Evolutionary conservation across 108 stramenopile genomes (phyloP), one percentile per base, ranked within the genome.

Genomic region (Skeletonema potamos): DNA sequence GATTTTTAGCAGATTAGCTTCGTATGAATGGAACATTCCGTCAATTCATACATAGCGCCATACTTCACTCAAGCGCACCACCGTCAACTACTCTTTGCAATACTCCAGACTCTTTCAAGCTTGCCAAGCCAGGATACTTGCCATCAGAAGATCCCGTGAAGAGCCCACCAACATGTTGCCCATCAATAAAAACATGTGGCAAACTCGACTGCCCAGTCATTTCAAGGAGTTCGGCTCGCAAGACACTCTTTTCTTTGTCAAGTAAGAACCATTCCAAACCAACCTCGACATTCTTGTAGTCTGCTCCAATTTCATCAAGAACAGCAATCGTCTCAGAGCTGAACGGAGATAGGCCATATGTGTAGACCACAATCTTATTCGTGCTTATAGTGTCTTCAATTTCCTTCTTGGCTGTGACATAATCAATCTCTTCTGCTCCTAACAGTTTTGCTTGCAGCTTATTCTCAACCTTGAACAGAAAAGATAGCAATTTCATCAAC

Each of bases 121-220:
- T 63, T 12, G 76, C 76, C 41, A 77, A 41, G 10, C 76, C 76
- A 13, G 70, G 76, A 57, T 56, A 72, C 43, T 58, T 72, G n/a
- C 71, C 70, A 46, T 77, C 76, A 24, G 63, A 41, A 44, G 64
- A 61, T 4, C 75, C 75, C 24, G 75, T 76, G 36, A 73, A 73
- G 43, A 80, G 54, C 56, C 79, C 79, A 18, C 79, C 79, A 3
- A 81, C 68, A 28, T 68, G 68, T 30, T 81, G 55, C 27, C 88
- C 88, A 36, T 73, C 73, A 27, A 89, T 71, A 32, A 92, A 92
- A 15, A 89, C 73, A 58, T 89, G 86, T 10, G 91, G 88, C 39
- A 92, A 68, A 36, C 81, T 85, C 2, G 88, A 81, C 59, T 89
- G 91, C n/a, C 87, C 86, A n/a, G 91, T 89, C 78, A 85, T 85